Conservation (phyloP, 192 early-diverging fungal genomes). For the Helicostylum pulchrum region DNA sequence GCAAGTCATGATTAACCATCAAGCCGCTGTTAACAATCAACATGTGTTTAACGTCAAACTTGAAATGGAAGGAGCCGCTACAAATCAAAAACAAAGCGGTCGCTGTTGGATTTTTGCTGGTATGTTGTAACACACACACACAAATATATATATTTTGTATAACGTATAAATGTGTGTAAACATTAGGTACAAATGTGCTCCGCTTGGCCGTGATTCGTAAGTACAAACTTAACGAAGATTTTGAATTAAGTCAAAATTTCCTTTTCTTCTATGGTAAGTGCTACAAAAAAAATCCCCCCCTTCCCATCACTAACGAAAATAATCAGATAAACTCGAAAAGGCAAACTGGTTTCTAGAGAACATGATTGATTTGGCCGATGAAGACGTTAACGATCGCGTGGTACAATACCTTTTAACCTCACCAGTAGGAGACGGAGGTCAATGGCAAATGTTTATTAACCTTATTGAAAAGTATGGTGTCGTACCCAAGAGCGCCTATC, state of each 20-base stretch:
- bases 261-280: slow-evolving; percentile 45
- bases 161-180: too few species aligned
- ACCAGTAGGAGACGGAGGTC: slow-evolving; percentile 69
- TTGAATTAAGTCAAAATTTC: slow-evolving; percentile 76
- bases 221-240: slow-evolving; percentile 67
- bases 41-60: slow-evolving; percentile 59
- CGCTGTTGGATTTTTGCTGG: slow-evolving; percentile 86
- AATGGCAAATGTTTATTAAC: slow-evolving; percentile 80
- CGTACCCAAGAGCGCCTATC: slow-evolving; percentile 62
- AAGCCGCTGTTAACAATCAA: slow-evolving; percentile 47
- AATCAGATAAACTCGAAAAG: slow-evolving; percentile 69
- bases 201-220: slow-evolving; percentile 55
- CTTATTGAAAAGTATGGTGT: slow-evolving; percentile 74
- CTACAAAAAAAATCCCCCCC: too few species aligned
- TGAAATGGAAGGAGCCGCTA: slow-evolving; percentile 51
- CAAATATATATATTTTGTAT: too few species aligned
- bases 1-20: slow-evolving; percentile 59
- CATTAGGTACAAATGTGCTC: slow-evolving; percentile 54
- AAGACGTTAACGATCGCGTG: slow-evolving; percentile 61
- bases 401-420: slow-evolving; percentile 66
- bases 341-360: slow-evolving; percentile 80
- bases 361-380: slow-evolving; percentile 62
- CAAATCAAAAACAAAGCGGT: slow-evolving; percentile 74
- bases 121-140: background rate
- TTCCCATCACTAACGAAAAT: too few species aligned